phyloP scores from a whole-genome alignment of 345 rosid species.

The Turnera subulata region DNA sequence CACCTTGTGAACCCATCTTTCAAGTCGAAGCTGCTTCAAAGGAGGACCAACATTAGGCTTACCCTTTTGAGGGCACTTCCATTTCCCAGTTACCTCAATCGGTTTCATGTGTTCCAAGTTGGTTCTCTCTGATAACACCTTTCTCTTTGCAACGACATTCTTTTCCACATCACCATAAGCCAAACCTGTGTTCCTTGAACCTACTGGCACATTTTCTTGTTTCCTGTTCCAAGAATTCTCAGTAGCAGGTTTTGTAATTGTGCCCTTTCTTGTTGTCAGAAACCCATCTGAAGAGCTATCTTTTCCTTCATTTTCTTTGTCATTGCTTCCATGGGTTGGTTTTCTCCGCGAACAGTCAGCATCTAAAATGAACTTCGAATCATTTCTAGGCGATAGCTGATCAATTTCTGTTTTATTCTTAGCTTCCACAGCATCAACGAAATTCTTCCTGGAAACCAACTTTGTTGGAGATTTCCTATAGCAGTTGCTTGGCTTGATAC shows the following conservation, averaged over 20 bases:
- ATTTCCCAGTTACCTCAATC: slow-evolving; percentile 51
- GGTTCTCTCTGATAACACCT: slow-evolving; percentile 44
- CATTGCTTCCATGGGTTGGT: slow-evolving; percentile 9
- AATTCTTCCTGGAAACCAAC: not conserved
- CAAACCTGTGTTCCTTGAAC: slow-evolving; percentile 24
- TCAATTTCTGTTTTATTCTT: slow-evolving; percentile 10
- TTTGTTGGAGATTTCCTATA: slow-evolving; percentile 8
- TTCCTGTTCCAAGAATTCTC: slow-evolving; percentile 20
- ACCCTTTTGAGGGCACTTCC: slow-evolving; percentile 74
- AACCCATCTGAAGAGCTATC: slow-evolving; percentile 38
- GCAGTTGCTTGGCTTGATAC: slow-evolving; percentile 2
- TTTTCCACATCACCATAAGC: slow-evolving; percentile 9
- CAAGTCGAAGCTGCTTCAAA: slow-evolving; percentile 80
- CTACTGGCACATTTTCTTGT: slow-evolving; percentile 16
- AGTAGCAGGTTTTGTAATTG: slow-evolving; percentile 17
- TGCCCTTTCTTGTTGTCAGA: slow-evolving; percentile 44
- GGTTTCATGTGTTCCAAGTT: slow-evolving; percentile 32
- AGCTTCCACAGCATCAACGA: slow-evolving; percentile 6
- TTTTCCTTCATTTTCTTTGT: slow-evolving; percentile 31
- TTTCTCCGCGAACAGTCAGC: slow-evolving; percentile 12
- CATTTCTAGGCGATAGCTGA: slow-evolving; percentile 1
- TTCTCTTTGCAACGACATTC: slow-evolving; percentile 27
- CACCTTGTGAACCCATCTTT: slow-evolving; percentile 56
- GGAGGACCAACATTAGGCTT: slow-evolving; percentile 67
- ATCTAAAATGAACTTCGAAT: not conserved